These are phyloP conservation scores for Silybum marianum DNA, from an alignment of 129 eudicot species.

Conservation along the genomic window DNA sequence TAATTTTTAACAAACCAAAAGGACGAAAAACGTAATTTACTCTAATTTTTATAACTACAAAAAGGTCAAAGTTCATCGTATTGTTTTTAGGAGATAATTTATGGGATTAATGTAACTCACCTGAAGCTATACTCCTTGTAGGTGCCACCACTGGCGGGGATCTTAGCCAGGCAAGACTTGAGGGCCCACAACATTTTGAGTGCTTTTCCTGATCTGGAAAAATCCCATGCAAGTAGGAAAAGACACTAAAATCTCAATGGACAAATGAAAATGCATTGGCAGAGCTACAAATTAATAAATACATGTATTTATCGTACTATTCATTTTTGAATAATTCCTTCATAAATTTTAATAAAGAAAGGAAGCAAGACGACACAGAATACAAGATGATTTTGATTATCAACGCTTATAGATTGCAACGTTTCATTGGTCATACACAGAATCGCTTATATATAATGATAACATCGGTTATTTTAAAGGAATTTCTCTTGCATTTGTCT, in stretches of 20 bases:
- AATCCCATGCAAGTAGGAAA: slow-evolving; percentile 43
- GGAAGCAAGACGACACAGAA: neutral
- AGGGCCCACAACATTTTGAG: slow-evolving; percentile 76
- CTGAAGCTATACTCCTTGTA: slow-evolving; percentile 37
- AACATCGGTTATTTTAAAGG: neutral
- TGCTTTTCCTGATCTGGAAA: slow-evolving; percentile 55
- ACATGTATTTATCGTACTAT: slow-evolving; percentile 14
- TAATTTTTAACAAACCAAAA: no score
- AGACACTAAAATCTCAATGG: slow-evolving; percentile 29
- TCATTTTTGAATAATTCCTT: slow-evolving; percentile 24
- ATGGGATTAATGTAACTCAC: slow-evolving; percentile 28
- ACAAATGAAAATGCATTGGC: neutral
- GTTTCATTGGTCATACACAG: slow-evolving; percentile 28
- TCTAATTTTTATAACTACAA: no score
- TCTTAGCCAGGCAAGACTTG: slow-evolving; percentile 93
- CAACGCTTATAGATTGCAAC: slow-evolving; percentile 21
- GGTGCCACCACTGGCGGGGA: slow-evolving; percentile 85
- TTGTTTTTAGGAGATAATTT: neutral
- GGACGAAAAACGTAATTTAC: no score
- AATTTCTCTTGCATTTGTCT: neutral
- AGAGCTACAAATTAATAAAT: slow-evolving; percentile 2
- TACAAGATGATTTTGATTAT: slow-evolving; percentile 5
- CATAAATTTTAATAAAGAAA: neutral
- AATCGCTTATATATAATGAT: slow-evolving; percentile 10
- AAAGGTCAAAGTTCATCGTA: neutral